Conservation (phyloP, 2,329 filamentous ascomycete genomes). For the Botrytis galanthina region DNA sequence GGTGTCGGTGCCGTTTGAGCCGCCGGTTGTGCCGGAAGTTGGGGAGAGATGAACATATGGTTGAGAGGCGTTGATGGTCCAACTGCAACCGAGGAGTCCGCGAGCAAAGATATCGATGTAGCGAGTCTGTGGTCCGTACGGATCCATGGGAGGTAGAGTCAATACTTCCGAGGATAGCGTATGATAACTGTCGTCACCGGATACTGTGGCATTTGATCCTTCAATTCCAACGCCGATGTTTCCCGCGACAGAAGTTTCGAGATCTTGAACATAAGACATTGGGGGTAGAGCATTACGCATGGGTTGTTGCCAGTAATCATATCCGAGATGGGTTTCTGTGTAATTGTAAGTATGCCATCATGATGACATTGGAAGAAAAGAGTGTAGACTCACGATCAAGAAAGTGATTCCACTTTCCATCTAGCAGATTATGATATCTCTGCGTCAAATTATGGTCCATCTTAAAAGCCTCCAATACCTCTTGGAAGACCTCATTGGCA, state of each 20-base stretch:
- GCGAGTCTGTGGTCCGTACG: constrained; percentile 53
- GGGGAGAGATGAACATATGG: constrained; percentile 53
- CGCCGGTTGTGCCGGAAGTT: constrained; percentile 49
- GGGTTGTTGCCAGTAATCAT: constrained; percentile 61
- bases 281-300: constrained; percentile 67
- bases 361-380: not conserved
- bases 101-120: constrained; percentile 65
- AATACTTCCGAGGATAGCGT: constrained; percentile 53
- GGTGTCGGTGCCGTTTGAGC: constrained; percentile 47
- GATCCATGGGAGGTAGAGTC: constrained; percentile 55
- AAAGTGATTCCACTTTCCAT: constrained; percentile 63
- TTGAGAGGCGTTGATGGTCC: constrained; percentile 48
- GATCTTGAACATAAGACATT: constrained; percentile 57
- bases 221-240: constrained; percentile 63
- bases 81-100: constrained; percentile 52
- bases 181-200: constrained; percentile 65
- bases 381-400: constrained; percentile 48
- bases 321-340: constrained; percentile 52
- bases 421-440: constrained; percentile 56
- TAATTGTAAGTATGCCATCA: constrained; percentile 35
- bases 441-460: constrained; percentile 55
- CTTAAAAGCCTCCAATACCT: constrained; percentile 54
- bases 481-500: constrained; percentile 52
- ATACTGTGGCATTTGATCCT: constrained; percentile 63
- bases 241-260: constrained; percentile 58